Conservation (phyloP, 441 rosid genomes). For the Adansonia rubrostipa region DNA sequence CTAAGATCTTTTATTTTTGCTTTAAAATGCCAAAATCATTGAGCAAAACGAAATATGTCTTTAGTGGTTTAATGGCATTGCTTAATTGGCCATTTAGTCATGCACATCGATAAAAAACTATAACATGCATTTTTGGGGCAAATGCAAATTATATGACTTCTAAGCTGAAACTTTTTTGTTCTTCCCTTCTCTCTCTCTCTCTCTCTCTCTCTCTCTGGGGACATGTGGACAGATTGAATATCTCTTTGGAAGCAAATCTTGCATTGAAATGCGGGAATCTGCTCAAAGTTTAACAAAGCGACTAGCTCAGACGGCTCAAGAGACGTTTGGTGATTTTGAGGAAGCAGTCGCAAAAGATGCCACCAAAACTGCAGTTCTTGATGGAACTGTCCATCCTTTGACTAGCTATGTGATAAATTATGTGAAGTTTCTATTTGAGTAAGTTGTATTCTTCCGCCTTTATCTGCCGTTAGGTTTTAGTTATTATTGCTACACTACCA, state of each 20-base stretch:
- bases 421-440: constrained; percentile 94
- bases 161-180: background rate
- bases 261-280: constrained; percentile 78
- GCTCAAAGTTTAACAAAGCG: constrained; percentile 72
- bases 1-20: background rate
- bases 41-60: background rate
- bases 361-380: constrained; percentile 88
- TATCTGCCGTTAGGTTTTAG: background rate
- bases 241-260: constrained; percentile 68
- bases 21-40: background rate
- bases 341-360: constrained; percentile 99
- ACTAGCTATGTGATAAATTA: constrained; percentile 97
- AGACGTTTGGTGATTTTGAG: constrained; percentile 92
- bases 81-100: background rate
- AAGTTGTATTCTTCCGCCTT: constrained; percentile 39
- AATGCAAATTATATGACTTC: constrained; percentile 1
- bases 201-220: constrained; percentile 10
- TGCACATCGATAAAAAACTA: background rate
- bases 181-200: background rate
- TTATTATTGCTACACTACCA: background rate
- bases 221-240: constrained; percentile 52
- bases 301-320: constrained; percentile 89
- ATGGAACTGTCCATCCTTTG: constrained; percentile 97
- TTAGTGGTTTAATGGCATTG: background rate
- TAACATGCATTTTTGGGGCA: constrained; percentile 1